Base-by-base conservation (phyloP, 208 protist genomes). In the Trypanosoma melophagium region DNA sequence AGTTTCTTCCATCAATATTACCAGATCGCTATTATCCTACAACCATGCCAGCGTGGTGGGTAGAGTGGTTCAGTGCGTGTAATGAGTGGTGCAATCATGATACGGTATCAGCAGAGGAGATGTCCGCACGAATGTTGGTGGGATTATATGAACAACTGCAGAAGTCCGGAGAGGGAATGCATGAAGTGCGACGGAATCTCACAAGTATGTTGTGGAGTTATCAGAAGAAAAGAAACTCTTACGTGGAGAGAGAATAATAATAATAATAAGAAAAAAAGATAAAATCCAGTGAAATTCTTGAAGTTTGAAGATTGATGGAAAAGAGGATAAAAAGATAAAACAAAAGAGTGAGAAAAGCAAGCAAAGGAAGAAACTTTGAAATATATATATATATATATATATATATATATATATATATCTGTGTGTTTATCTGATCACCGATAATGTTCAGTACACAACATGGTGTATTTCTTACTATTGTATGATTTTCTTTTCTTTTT, bases 41-140 rank as follows among this genome's bases (percentile, higher is more conserved):
- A 16, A 50, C 13, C 14, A 72, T 77, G 65, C 72, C 72, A 24
- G 22, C 44, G 10, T 77, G 72, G 72, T 77, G 72, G 72, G 63
- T 71, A 17, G 40, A 72, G 35, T 77, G 56, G 59, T 77, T 67
- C 38, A 42, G 17, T 13, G 14, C 14, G 0, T 77, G 72, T 51
- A 68, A 21, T 41, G 41, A 19, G 19, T 69, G 65, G 56, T 77
- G 72, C 25, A 17, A 14, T 35, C 65, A 77, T 51, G 65, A 65
- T 22, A 21, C 31, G 16, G 59, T 72, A 2, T 58, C 66, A 5
- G 53, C 51, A n/a, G 65, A 50, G 22, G 60, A 49, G 17, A 77
- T 77, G 72, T 44, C 66, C 3, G 40, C 3, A 19, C 17, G 16
- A 8, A 77, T 77, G 65, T 49, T 54, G 64, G 13, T 54, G n/a